These are phyloP conservation scores for Pythium coloratum DNA, from an alignment of 352 stramenopile species.

Conservation along the genomic window DNA sequence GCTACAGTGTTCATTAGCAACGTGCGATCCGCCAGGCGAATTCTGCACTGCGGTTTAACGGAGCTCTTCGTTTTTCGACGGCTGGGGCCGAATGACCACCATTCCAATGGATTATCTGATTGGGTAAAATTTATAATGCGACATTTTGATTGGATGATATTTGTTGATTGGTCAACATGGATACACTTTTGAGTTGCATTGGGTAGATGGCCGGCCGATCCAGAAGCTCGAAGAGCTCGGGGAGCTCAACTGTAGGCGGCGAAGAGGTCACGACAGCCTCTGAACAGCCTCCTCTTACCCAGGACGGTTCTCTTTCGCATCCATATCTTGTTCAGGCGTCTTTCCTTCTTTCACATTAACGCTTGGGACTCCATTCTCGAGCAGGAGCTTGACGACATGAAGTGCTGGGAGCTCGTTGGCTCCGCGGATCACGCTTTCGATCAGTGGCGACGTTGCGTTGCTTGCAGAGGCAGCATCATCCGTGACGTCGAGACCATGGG, in stretches of 20 bases:
- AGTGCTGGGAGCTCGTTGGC: not conserved
- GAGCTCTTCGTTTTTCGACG: slow-evolving; percentile 2
- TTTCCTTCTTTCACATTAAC: not conserved
- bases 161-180: not conserved
- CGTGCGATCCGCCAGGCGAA: not conserved
- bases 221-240: too few species aligned
- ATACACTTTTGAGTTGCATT: not conserved
- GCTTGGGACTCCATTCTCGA: not conserved
- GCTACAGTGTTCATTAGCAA: not conserved
- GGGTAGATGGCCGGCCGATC: not conserved
- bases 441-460: not conserved
- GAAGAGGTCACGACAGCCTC: too few species aligned
- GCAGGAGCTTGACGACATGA: not conserved
- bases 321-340: not conserved
- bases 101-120: not conserved
- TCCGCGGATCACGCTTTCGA: not conserved
- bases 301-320: not conserved
- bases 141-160: not conserved
- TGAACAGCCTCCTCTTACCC: too few species aligned
- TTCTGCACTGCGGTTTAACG: not conserved
- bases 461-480: too few species aligned
- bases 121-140: not conserved
- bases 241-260: too few species aligned
- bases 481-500: not conserved
- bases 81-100: slow-evolving; percentile 7